Conservation (phyloP, 2,329 filamentous ascomycete genomes). For the Fusarium xyrophilum region DNA sequence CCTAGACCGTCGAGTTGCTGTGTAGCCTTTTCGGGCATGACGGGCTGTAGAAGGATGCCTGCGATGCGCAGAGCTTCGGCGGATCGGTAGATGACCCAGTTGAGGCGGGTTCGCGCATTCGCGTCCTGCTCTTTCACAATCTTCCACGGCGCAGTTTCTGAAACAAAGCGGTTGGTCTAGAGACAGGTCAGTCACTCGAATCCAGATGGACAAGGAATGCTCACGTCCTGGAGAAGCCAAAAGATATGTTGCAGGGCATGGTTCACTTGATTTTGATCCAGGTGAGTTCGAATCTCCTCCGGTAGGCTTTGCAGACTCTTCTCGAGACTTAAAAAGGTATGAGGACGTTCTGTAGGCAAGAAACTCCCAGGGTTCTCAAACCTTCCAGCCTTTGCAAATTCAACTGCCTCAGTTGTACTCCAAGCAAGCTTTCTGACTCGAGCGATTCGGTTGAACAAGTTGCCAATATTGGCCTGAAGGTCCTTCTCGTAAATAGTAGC, state of each 20-base stretch:
- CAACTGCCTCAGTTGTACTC: constrained; percentile 68
- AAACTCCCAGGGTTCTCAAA: constrained; percentile 28
- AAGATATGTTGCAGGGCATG: constrained; percentile 71
- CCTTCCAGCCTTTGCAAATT: constrained; percentile 36
- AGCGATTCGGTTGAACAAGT: constrained; percentile 75
- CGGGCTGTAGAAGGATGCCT: constrained; percentile 87
- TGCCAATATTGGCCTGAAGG: constrained; percentile 80
- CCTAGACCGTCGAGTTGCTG: constrained; percentile 79
- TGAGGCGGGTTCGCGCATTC: constrained; percentile 51
- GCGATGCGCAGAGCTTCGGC: constrained; percentile 80
- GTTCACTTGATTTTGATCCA: constrained; percentile 70
- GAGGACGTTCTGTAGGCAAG: neutral
- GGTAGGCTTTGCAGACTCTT: constrained; percentile 37
- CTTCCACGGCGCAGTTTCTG: constrained; percentile 72
- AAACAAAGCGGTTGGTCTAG: constrained; percentile 58
- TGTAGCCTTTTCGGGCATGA: constrained; percentile 81
- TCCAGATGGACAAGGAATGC: neutral
- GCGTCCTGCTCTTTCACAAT: constrained; percentile 51
- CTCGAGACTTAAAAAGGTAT: constrained; percentile 41
- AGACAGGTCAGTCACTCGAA: constrained; percentile 11
- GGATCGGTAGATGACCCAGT: constrained; percentile 71
- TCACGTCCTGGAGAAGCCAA: constrained; percentile 65
- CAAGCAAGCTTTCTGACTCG: constrained; percentile 66
- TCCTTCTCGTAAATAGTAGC: constrained; percentile 79
- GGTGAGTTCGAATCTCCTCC: constrained; percentile 55